Percentiles rank a stretch among this genome's conserved stretches.
phyloP scores from a whole-genome alignment of 352 stramenopile species.

The Phytophthora agathidicida region DNA sequence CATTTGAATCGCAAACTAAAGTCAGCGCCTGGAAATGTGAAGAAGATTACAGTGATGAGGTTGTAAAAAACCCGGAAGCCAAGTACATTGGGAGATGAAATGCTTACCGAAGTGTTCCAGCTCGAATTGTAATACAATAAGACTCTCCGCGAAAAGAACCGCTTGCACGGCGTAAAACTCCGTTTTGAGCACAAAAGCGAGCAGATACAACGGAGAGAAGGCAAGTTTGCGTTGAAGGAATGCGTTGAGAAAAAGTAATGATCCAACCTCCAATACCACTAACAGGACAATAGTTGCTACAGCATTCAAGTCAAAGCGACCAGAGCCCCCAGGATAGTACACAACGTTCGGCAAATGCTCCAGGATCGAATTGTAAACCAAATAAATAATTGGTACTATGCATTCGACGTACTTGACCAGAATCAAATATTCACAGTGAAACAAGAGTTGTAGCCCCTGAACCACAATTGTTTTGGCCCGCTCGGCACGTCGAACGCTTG shows the following conservation, averaged over 20 bases:
- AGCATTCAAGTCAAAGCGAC: not conserved
- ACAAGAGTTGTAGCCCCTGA: constrained; percentile 28
- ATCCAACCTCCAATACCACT: constrained; percentile 31
- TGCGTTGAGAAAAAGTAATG: constrained; percentile 25
- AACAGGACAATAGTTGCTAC: constrained; percentile 24
- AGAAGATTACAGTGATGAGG: not conserved
- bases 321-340: constrained; percentile 26
- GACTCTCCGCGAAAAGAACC: constrained; percentile 2
- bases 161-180: constrained; percentile 22
- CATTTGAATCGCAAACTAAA: constrained; percentile 2
- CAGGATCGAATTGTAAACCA: constrained; percentile 32
- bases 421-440: constrained; percentile 30
- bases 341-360: constrained; percentile 33
- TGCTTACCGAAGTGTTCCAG: constrained; percentile 1
- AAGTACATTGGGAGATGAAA: no score
- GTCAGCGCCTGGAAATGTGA: not conserved
- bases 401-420: constrained; percentile 43
- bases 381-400: constrained; percentile 34
- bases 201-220: constrained; percentile 31
- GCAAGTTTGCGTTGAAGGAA: constrained; percentile 31
- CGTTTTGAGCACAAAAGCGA: constrained; percentile 44
- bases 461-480: not conserved
- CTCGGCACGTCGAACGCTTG: not conserved
- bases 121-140: constrained; percentile 14
- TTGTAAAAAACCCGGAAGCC: no score